Evolutionary conservation across 176 grass and related monocot genomes (phyloP).

Genomic region (Avena sativa): DNA sequence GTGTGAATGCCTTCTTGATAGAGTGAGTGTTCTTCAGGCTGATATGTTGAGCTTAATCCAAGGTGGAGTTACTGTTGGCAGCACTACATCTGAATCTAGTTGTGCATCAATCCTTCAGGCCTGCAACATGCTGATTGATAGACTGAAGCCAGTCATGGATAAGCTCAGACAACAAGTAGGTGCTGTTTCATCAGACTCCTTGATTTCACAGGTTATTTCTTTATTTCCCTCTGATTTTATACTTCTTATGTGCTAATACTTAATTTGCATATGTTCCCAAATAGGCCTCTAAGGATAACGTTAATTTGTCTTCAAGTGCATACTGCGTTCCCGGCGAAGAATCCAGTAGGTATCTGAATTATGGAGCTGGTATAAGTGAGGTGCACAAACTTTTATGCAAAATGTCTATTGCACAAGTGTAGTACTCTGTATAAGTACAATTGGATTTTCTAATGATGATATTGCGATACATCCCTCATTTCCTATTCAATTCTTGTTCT

Average conservation of each 20-base stretch:
- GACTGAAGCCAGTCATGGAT: constrained; percentile 61
- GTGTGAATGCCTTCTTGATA: constrained; percentile 60
- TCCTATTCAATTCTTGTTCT: constrained; percentile 12
- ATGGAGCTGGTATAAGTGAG: constrained; percentile 73
- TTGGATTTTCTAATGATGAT: not conserved
- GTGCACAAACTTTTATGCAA: not conserved
- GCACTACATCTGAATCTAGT: constrained; percentile 70
- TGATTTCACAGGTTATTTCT: constrained; percentile 56
- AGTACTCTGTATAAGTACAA: not conserved
- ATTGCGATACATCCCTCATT: not conserved
- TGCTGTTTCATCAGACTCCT: constrained; percentile 55
- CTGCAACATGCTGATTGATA: constrained; percentile 56
- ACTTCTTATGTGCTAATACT: not conserved
- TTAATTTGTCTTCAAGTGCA: constrained; percentile 65
- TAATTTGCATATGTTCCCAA: not conserved
- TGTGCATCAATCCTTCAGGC: constrained; percentile 65
- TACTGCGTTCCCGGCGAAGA: constrained; percentile 58
- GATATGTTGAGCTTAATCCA: constrained; percentile 75
- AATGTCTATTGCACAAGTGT: not conserved
- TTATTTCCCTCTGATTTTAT: not conserved
- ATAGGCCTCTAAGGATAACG: constrained; percentile 49
- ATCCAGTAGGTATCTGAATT: constrained; percentile 56
- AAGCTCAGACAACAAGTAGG: constrained; percentile 41
- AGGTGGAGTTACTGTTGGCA: constrained; percentile 61
- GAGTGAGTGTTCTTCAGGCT: constrained; percentile 64